Percentiles rank a stretch among this genome's conserved stretches.
These are phyloP conservation scores for Pisolithus sp. DNA, from an alignment of 768 basidiomycete genomes.

Conservation along the genomic window DNA sequence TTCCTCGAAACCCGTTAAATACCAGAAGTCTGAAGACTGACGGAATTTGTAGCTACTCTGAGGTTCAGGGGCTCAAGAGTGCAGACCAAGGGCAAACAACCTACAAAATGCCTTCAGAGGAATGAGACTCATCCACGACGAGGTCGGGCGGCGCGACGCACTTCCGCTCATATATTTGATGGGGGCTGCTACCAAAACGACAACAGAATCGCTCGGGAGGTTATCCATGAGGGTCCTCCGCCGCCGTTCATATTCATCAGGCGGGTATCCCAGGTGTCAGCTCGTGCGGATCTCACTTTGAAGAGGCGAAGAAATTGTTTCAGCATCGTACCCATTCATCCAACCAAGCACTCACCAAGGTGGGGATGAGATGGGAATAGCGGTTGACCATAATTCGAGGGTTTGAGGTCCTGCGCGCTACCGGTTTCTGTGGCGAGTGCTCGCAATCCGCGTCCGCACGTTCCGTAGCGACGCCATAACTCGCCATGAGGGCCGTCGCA, in stretches of 20 bases:
- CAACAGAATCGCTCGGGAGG: conserved; percentile 67
- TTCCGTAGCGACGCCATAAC: not conserved
- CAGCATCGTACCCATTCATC: conserved; percentile 1
- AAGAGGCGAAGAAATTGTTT: conserved; percentile 1
- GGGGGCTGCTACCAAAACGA: conserved; percentile 71
- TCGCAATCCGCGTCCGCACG: conserved; percentile 4
- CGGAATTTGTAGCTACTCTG: conserved; percentile 83
- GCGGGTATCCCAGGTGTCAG: conserved; percentile 77
- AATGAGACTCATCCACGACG: conserved; percentile 7
- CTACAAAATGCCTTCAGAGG: conserved; percentile 65
- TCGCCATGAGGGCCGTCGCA: conserved; percentile 6
- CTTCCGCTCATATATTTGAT: conserved; percentile 83
- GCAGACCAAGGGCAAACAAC: conserved; percentile 21
- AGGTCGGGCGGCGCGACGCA: conserved; percentile 33
- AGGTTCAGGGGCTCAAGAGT: conserved; percentile 6
- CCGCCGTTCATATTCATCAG: conserved; percentile 71
- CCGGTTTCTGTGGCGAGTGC: conserved; percentile 30
- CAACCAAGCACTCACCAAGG: conserved; percentile 42
- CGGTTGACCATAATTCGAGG: conserved; percentile 77
- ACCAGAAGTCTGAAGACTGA: conserved; percentile 90
- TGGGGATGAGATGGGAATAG: conserved; percentile 75
- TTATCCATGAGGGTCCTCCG: conserved; percentile 63
- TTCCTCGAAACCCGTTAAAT: conserved; percentile 93
- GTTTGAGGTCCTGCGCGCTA: conserved; percentile 41
- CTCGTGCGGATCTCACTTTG: conserved; percentile 54